A percentile compares a stretch with the other conserved stretches of the same genome.
Evolutionary conservation across 345 rosid species (phyloP).

Genomic region (Eucalyptus coolabah): DNA sequence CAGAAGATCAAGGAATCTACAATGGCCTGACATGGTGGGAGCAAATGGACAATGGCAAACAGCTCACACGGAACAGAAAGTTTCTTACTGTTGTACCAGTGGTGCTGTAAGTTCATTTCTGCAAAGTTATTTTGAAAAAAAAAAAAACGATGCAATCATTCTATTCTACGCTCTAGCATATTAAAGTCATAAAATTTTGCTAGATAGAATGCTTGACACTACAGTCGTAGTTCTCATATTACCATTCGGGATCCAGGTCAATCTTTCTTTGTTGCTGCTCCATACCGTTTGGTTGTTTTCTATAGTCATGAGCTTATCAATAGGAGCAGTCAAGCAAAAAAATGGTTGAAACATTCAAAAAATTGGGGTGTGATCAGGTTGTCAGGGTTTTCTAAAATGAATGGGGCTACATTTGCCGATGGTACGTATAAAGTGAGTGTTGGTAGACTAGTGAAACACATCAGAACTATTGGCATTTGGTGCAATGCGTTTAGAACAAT

Average conservation of each 20-base stretch:
- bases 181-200: neutral
- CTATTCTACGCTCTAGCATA: neutral
- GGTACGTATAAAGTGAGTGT: neutral
- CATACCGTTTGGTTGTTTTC: neutral
- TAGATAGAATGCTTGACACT: neutral
- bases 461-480: neutral
- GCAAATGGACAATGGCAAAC: conserved; percentile 91
- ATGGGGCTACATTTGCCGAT: neutral
- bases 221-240: neutral
- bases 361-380: neutral
- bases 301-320: neutral
- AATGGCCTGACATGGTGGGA: conserved; percentile 98
- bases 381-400: neutral
- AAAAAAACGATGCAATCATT: neutral
- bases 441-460: neutral
- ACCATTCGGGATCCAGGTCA: neutral
- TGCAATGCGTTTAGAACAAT: neutral
- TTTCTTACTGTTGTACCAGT: conserved; percentile 88
- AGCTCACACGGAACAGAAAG: conserved; percentile 89
- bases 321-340: neutral
- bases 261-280: neutral
- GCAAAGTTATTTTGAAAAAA: neutral
- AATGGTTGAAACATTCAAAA: neutral
- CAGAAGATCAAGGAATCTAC: conserved; percentile 97
- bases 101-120: conserved; percentile 57